A percentile compares a stretch with the other conserved stretches of the same genome.
These are phyloP conservation scores for Nakazawaea laoshanensis DNA, from an alignment of 805 yeast genomes.

Conservation along the genomic window DNA sequence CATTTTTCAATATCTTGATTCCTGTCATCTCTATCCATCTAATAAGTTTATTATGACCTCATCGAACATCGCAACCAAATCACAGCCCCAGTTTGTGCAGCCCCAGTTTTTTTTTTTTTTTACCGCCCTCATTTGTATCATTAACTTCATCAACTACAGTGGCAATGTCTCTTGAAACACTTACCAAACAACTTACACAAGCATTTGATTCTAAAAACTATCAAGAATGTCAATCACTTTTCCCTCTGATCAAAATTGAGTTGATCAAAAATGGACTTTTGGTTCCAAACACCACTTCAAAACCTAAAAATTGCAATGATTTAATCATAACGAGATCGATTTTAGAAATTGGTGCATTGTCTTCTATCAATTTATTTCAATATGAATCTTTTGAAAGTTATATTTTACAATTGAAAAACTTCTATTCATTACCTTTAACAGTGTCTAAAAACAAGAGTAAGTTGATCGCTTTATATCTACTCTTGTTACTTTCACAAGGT, in stretches of 20 bases:
- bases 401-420: conserved; percentile 68
- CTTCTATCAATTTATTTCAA: conserved; percentile 57
- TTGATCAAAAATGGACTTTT: conserved; percentile 70
- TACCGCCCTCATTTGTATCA: no score
- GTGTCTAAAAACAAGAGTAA: conserved; percentile 58
- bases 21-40: no score
- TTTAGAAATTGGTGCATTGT: conserved; percentile 81
- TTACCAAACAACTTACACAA: conserved; percentile 60
- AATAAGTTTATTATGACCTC: no score
- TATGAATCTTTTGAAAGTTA: conserved; percentile 63
- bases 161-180: conserved; percentile 52
- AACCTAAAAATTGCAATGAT: conserved; percentile 44
- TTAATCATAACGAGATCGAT: conserved; percentile 72
- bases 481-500: conserved; percentile 73
- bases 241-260: conserved; percentile 71
- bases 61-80: no score
- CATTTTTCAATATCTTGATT: no score
- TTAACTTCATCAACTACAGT: no score
- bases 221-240: conserved; percentile 46
- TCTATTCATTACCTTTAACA: conserved; percentile 38
- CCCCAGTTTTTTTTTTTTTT: no score
- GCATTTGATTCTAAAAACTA: conserved; percentile 59
- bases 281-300: conserved; percentile 45
- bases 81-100: no score
- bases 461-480: conserved; percentile 65